Base-by-base conservation (phyloP, 441 rosid species). In the Erodium texanum region DNA sequence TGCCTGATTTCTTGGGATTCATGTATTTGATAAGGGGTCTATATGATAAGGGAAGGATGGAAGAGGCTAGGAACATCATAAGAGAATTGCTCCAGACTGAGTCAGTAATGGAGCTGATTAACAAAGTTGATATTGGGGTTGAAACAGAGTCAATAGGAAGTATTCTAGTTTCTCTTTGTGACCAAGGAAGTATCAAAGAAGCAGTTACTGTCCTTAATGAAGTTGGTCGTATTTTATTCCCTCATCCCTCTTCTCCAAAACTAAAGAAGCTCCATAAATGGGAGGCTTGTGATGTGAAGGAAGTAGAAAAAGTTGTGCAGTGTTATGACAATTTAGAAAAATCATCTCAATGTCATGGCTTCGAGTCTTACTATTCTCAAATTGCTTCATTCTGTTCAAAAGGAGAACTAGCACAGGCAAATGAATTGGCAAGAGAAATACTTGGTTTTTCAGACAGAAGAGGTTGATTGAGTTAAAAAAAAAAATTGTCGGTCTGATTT, bases 1-100 rank as follows among this genome's bases (percentile, higher is more conserved):
- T 81, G 62, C 88, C 97, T 18, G 97, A 90, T 83, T 85, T 87
- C 70, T 79, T 89, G 84, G 97, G 96, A 41, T 90, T 85, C 76
- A 69, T 88, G 73, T 73, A 71, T 79, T 76, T 93, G 82, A 77
- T 85, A 63, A 83, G 86, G 73, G 97, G 98, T 29, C 82, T 93
- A 22, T 80, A 76, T 80, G 80, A 82, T 7, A 90, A 93, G 78
- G 96, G 98, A 73, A 81, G 96, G 78, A 89, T 93, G 87, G 97
- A 93, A 81, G 97, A 93, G 81, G 85, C 98, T 0, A 84, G 94
- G 70, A 79, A 76, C 64, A 75, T 86, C 65, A 78, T 93, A 78
- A 84, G 92, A 80, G 93, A 93, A 71, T 90, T 90, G 97, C 88
- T 93, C 75, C 85, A 78, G 76, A 80, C 88, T 54, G 70, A 79